phyloP scores from a whole-genome alignment of 169 alveolate species.

The Eimeria maxima region DNA sequence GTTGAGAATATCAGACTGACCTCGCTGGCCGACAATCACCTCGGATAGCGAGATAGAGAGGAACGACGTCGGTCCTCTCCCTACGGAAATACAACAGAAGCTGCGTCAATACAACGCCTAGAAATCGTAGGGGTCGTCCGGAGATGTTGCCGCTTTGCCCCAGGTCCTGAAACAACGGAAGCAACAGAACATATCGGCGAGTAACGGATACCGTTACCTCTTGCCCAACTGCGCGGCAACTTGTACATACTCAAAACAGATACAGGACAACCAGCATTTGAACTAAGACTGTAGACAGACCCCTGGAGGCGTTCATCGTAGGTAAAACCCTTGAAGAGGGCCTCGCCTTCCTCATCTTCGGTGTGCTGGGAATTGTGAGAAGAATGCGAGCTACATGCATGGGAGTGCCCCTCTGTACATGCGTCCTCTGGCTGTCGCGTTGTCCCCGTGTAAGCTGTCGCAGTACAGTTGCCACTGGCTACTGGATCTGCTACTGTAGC shows the following conservation, averaged over 20 bases:
- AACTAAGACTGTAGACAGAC: background rate
- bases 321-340: constrained; percentile 59
- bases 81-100: background rate
- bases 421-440: constrained; percentile 11
- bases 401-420: background rate
- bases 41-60: constrained; percentile 9
- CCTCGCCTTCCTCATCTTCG: constrained; percentile 70
- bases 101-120: constrained; percentile 24
- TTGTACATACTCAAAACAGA: background rate
- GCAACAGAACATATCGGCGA: background rate
- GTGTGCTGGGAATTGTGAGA: constrained; percentile 29
- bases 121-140: constrained; percentile 69
- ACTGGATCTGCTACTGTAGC: constrained; percentile 30
- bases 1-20: background rate
- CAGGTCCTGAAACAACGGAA: constrained; percentile 54
- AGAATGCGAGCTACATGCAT: constrained; percentile 2
- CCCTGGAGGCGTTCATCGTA: constrained; percentile 80
- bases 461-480: constrained; percentile 31
- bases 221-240: background rate
- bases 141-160: constrained; percentile 75
- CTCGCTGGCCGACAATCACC: constrained; percentile 49
- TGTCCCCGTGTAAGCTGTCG: constrained; percentile 8
- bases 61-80: background rate
- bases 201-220: background rate
- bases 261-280: background rate